Evolutionary conservation across 1,284 basidiomycete genomes (phyloP).

Genomic region (Phenoliferia sp.): DNA sequence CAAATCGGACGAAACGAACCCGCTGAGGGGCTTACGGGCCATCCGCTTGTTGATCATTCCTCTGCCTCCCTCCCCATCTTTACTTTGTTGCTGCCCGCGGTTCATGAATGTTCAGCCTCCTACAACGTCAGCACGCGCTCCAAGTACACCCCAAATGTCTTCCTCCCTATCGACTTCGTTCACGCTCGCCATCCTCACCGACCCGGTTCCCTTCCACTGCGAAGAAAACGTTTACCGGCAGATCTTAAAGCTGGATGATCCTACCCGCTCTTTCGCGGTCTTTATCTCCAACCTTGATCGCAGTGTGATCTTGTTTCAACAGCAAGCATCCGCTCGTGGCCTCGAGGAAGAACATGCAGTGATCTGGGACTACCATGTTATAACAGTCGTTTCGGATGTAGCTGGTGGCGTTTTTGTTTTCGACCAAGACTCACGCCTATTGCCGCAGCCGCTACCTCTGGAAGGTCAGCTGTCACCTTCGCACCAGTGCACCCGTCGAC

Average conservation of each 20-base stretch:
- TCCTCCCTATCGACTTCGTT: too few relatives aligned
- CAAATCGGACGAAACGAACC: too few relatives aligned
- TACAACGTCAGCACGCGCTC: too few relatives aligned
- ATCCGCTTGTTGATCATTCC: too few relatives aligned
- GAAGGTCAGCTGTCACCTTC: slow-evolving; percentile 54
- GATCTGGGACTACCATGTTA: slow-evolving; percentile 72
- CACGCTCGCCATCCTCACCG: too few relatives aligned
- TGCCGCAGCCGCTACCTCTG: slow-evolving; percentile 48
- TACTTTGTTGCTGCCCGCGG: too few relatives aligned
- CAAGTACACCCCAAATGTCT: too few relatives aligned
- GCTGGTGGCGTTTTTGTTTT: slow-evolving; percentile 9
- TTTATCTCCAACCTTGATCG: slow-evolving; percentile 62
- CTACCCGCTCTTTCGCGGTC: slow-evolving; percentile 48
- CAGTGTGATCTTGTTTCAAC: slow-evolving; percentile 60
- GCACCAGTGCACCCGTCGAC: too few relatives aligned
- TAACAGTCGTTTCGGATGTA: slow-evolving; percentile 45
- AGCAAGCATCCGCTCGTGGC: slow-evolving; percentile 46
- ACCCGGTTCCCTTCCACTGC: slow-evolving; percentile 52
- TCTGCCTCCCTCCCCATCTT: too few relatives aligned
- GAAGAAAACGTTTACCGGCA: slow-evolving; percentile 69
- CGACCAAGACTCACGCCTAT: slow-evolving; percentile 63
- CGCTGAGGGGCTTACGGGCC: too few relatives aligned
- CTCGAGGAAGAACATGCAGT: slow-evolving; percentile 44
- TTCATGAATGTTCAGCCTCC: too few relatives aligned
- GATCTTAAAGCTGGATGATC: slow-evolving; percentile 38